Evolutionary conservation across 2,329 filamentous ascomycete genomes (phyloP).

Genomic region (Pseudocercospora fuligena): DNA sequence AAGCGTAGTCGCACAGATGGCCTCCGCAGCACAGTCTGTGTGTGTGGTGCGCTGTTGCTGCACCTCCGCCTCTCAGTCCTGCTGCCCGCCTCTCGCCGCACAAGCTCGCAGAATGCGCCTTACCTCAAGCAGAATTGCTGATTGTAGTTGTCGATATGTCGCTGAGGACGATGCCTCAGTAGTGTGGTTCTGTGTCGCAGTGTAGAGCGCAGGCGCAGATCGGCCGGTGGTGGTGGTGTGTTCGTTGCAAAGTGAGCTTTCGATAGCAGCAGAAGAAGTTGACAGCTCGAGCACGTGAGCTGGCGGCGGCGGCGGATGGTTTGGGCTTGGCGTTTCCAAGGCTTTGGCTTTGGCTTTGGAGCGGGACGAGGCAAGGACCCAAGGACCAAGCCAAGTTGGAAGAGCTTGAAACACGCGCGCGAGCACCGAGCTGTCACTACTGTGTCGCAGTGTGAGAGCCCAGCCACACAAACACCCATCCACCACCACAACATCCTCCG

Average conservation of each 20-base stretch:
- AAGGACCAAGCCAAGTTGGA: too few species aligned
- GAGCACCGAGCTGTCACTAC: neutral
- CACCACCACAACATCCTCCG: neutral
- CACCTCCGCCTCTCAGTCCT: neutral
- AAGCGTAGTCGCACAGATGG: neutral
- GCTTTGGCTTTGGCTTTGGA: too few species aligned
- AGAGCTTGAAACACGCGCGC: too few species aligned
- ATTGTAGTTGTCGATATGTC: neutral
- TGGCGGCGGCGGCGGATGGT: too few species aligned
- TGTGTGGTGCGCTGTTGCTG: neutral
- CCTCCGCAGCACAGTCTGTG: neutral
- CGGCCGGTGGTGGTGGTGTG: neutral
- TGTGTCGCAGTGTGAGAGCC: neutral
- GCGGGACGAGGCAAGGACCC: too few species aligned
- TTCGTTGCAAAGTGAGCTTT: neutral
- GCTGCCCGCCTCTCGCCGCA: neutral
- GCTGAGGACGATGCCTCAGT: neutral
- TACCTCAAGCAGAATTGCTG: neutral
- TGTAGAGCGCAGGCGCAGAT: neutral
- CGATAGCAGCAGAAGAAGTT: neutral
- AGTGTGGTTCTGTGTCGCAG: neutral
- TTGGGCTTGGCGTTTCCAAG: neutral
- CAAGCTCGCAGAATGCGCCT: constrained; percentile 1
- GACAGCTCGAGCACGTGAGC: neutral
- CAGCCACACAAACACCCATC: neutral